A percentile compares a stretch with the other conserved stretches of the same genome.
Evolutionary conservation across 495 filamentous ascomycete genomes (phyloP).

Genomic region (Rhypophila decipiens): DNA sequence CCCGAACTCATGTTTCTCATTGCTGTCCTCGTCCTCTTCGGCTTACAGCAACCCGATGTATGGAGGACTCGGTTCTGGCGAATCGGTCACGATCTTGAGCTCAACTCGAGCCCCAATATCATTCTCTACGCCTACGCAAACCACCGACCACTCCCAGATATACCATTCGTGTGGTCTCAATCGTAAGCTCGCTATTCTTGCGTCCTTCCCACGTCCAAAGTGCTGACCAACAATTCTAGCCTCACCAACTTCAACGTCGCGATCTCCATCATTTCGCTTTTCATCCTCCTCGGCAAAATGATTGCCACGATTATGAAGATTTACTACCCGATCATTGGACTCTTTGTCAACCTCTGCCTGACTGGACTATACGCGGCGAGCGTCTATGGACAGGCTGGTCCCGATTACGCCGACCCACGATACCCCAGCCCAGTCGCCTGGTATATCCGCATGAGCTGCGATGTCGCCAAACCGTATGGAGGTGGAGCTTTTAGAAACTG

Average conservation of each 20-base stretch:
- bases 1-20: conserved; percentile 65
- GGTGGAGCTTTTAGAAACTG: conserved; percentile 62
- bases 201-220: background rate
- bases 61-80: conserved; percentile 78
- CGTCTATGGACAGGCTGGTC: conserved; percentile 67
- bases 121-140: conserved; percentile 74
- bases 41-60: conserved; percentile 70
- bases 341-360: conserved; percentile 52
- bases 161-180: conserved; percentile 76
- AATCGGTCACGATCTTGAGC: conserved; percentile 69
- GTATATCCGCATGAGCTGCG: conserved; percentile 79
- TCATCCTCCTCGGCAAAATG: conserved; percentile 58
- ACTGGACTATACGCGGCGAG: conserved; percentile 60
- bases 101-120: conserved; percentile 73
- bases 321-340: conserved; percentile 62
- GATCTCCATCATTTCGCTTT: conserved; percentile 68
- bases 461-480: conserved; percentile 47
- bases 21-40: conserved; percentile 68
- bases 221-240: conserved; percentile 37
- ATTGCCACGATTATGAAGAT: conserved; percentile 65
- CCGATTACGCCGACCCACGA: conserved; percentile 69
- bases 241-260: conserved; percentile 76
- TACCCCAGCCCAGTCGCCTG: conserved; percentile 66
- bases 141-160: conserved; percentile 52
- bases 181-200: conserved; percentile 53